A percentile compares a stretch with the other conserved stretches of the same genome.
phyloP scores from a whole-genome alignment of 108 stramenopile genomes.

The Cyclostephanos invisitatus region DNA sequence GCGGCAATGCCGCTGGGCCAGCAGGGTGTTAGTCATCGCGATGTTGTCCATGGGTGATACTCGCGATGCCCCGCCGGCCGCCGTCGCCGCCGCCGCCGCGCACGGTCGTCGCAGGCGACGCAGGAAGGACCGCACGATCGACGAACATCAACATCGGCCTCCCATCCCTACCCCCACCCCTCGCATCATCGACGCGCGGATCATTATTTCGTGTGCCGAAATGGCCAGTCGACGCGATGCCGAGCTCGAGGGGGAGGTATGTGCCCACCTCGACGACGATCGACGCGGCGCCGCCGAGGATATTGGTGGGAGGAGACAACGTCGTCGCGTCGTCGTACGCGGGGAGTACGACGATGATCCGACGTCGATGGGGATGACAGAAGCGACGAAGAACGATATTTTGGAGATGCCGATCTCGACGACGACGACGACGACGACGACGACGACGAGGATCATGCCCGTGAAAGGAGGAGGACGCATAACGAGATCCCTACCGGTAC shows the following conservation, averaged over 20 bases:
- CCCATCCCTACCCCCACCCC: no score
- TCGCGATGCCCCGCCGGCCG: not conserved
- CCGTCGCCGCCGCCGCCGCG: not conserved
- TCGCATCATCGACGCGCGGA: no score
- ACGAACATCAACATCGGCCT: no score
- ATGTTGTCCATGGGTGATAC: not conserved
- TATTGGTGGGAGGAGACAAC: not conserved
- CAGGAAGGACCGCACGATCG: not conserved
- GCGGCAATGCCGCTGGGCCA: no score
- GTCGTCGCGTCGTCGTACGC: not conserved
- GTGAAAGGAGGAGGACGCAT: constrained; percentile 6
- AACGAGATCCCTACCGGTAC: constrained; percentile 19
- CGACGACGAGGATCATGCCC: not conserved
- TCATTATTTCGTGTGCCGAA: not conserved
- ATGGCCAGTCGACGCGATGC: not conserved
- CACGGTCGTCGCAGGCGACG: constrained; percentile 9
- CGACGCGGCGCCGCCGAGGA: no score
- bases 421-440: not conserved
- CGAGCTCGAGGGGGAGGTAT: constrained; percentile 10
- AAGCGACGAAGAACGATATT: no score
- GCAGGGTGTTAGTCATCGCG: no score
- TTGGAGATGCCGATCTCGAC: no score
- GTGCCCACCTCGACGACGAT: not conserved
- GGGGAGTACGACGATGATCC: not conserved
- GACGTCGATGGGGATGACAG: not conserved